Base-by-base conservation (phyloP, 1,139 yeast species). In the Kodamaea ohmeri region DNA sequence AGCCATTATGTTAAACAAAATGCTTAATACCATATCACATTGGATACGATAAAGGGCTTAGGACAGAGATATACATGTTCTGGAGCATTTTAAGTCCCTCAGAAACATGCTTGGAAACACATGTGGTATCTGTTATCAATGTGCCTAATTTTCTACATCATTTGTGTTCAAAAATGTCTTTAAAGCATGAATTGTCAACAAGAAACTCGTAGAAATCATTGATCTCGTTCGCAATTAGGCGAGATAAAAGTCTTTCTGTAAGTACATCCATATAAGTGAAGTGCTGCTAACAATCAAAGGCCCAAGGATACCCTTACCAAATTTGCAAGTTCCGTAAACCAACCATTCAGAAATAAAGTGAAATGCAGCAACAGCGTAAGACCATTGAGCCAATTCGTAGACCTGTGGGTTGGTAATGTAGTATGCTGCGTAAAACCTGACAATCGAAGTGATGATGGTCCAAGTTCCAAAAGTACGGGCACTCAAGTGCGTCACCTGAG, bases 391-490 rank as follows among this genome's bases (percentile, higher is more conserved):
- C 50, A 92, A 70, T 51, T 86, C 81, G 60, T 79, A 92, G 38
- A 89, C 77, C 46, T 80, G 83, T 19, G 80, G 78, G 51, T 82
- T 78, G 41, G 67, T 65, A 12, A 61, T 57, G 45, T 86, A 66
- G 57, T 85, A 70, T 5, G 98, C 95, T 34, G 96, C 96, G 57
- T 86, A 89, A 48, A 83, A 73, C 57, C 98, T 78, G 36, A 92
- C 80, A 31, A 92, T 71, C 2, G 96, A 78, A 1, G 97, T 83
- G 49, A 90, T 74, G 37, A 90, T 69, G 0, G 98, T 92, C 98
- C 98, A 92, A 1, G 98, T 92, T 21, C 98, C 98, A 61, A 92
- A 92, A 0, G 98, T 92, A 53, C 98, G 76, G 7, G 97, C 96
- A 50, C 95, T 81, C 50, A 92, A 71, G 5, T 74, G 68, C 0